Percentiles rank a stretch among this genome's conserved stretches.
These are phyloP conservation scores for Rutstroemia sp. DNA, from an alignment of 2,329 filamentous ascomycete species.

Conservation along the genomic window DNA sequence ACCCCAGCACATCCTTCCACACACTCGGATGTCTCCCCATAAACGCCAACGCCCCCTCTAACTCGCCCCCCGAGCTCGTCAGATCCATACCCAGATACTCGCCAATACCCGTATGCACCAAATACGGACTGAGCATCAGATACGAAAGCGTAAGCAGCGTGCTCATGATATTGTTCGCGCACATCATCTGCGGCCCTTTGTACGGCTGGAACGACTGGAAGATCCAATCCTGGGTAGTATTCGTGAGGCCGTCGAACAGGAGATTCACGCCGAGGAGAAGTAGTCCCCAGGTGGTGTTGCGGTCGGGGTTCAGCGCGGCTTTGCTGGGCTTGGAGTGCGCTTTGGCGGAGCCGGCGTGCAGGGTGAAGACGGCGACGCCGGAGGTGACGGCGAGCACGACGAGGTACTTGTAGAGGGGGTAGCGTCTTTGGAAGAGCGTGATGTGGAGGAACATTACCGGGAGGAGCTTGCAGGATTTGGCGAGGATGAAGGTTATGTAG, in stretches of 20 bases:
- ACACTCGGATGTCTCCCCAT: slow-evolving; percentile 73
- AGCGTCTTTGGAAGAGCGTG: slow-evolving; percentile 79
- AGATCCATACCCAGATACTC: slow-evolving; percentile 61
- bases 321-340: slow-evolving; percentile 41
- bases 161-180: slow-evolving; percentile 85
- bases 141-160: slow-evolving; percentile 71
- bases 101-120: slow-evolving; percentile 60
- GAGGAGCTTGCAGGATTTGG: slow-evolving; percentile 97
- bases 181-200: slow-evolving; percentile 98
- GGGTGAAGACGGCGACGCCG: slow-evolving; percentile 90
- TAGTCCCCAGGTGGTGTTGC: slow-evolving; percentile 70
- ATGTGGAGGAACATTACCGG: slow-evolving; percentile 97
- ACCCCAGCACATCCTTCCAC: slow-evolving; percentile 81
- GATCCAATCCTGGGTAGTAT: slow-evolving; percentile 93
- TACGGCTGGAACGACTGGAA: slow-evolving; percentile 75
- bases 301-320: slow-evolving; percentile 37
- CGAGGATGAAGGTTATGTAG: slow-evolving; percentile 95
- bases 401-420: slow-evolving; percentile 93
- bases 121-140: slow-evolving; percentile 69
- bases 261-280: slow-evolving; percentile 82
- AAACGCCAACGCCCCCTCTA: slow-evolving; percentile 73
- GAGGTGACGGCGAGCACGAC: slow-evolving; percentile 87
- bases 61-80: slow-evolving; percentile 57
- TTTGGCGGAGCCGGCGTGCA: slow-evolving; percentile 66
- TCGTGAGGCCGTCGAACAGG: slow-evolving; percentile 91